Evolutionary conservation across 2,329 filamentous ascomycete genomes (phyloP), one percentile per base, ranked within the genome.

Genomic region (Macrophomina phaseolina): DNA sequence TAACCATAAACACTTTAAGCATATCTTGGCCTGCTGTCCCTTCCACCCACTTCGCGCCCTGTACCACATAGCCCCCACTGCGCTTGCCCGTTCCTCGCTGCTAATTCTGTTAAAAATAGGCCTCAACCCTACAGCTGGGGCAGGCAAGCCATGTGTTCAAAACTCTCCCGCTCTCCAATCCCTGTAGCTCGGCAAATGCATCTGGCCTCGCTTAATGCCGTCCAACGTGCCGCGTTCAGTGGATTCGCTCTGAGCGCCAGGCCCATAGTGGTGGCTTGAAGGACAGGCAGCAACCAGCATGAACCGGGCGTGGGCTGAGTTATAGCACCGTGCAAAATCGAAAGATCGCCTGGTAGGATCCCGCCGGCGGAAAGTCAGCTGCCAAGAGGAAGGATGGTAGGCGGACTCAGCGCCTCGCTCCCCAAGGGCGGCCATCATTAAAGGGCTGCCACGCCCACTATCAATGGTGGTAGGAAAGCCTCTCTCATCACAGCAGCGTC

Each of bases 1-100:
- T 62, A 62, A 62, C 58, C 58, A 49, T 62, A 62, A 62, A 49
- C 40, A 36, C 58, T 16, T 18, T 62, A 62, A 62, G 45, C 58
- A 49, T 62, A 62, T 49, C 45, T 62, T 62, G 42, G 58, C 52
- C 34, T 30, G 11, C 28, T 46, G 58, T 28, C 23, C 55, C 42
- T 32, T 40, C 36, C 28, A 2, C 36, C 23, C 8, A 16, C 30
- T 28, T 16, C 32, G 30, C 16, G 49, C 16, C 40, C 28, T 60
- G 40, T 32, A 36, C 42, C 28, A 45, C 56, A 60, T 5, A 60
- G n/a, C n/a, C 18, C n/a, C 32, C 23, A 14, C 28, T 28, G 28
- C 40, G 14, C 11, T 18, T 38, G 8, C 30, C 36, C 18, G 30
- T 48, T 49, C 42, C 58, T 62, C 42, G 32, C 42, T 23, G 58